These are phyloP conservation scores for Pyrenophora tritici-repentis DNA, from an alignment of 2,329 filamentous ascomycete species.

Conservation along the genomic window DNA sequence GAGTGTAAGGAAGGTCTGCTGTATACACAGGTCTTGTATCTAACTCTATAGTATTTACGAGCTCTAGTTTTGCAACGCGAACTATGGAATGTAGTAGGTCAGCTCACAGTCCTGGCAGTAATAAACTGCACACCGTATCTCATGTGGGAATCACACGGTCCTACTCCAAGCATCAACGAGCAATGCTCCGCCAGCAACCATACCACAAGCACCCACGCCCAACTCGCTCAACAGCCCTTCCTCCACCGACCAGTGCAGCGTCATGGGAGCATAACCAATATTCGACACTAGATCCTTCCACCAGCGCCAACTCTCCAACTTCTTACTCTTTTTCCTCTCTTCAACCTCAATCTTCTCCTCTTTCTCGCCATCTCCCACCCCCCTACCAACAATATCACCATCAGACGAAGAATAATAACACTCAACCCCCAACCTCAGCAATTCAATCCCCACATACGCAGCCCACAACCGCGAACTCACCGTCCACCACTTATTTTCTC, in stretches of 20 bases:
- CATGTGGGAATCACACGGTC: conserved; percentile 31
- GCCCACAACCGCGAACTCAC: conserved; percentile 84
- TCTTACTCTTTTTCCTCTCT: conserved; percentile 30
- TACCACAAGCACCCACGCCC: conserved; percentile 64
- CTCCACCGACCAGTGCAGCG: conserved; percentile 79
- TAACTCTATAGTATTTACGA: no score
- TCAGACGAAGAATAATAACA: conserved; percentile 37
- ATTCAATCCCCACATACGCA: conserved; percentile 75
- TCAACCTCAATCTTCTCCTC: conserved; percentile 53
- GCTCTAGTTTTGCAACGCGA: no score
- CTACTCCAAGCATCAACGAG: conserved; percentile 54
- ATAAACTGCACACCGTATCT: no score
- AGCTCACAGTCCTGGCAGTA: no score
- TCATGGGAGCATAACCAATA: conserved; percentile 78
- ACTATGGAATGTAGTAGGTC: no score
- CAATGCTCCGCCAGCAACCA: conserved; percentile 52
- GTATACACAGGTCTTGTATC: no score
- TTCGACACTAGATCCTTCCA: conserved; percentile 72
- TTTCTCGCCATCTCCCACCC: conserved; percentile 49
- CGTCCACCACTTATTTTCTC: conserved; percentile 65
- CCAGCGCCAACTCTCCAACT: conserved; percentile 54
- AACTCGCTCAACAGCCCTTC: conserved; percentile 59
- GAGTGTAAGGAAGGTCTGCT: no score
- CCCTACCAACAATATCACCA: background rate
- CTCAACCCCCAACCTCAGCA: conserved; percentile 62